Evolutionary conservation across 306 rosid genomes (phyloP).

Genomic region (Prunus dulcis): DNA sequence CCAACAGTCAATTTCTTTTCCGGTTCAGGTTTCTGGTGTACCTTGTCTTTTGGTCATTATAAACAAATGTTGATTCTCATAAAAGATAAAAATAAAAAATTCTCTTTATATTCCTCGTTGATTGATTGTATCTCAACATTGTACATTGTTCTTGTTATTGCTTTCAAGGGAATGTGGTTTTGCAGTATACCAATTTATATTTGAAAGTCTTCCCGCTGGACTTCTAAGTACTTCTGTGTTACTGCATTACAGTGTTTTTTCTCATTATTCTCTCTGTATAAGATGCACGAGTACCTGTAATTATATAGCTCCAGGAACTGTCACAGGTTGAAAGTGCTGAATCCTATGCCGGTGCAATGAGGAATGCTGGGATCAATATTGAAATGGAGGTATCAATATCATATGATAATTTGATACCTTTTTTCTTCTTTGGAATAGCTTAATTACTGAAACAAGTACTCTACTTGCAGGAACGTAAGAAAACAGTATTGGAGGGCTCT

Average conservation of each 20-base stretch:
- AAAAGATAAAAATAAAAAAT: too few species aligned
- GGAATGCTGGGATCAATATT: conserved; percentile 55
- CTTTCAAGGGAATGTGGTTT: not conserved
- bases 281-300: not conserved
- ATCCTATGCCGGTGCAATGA: conserved; percentile 57
- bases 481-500: conserved; percentile 55
- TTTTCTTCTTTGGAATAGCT: not conserved
- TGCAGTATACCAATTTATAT: not conserved
- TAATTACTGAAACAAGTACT: conserved; percentile 5
- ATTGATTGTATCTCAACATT: not conserved
- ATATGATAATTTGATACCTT: not conserved
- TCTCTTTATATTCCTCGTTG: not conserved
- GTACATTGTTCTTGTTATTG: not conserved
- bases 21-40: not conserved
- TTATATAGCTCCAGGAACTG: conserved; percentile 12
- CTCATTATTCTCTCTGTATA: not conserved
- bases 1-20: not conserved
- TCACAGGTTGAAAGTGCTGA: conserved; percentile 81
- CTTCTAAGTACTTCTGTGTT: not conserved
- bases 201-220: not conserved
- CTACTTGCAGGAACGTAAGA: conserved; percentile 64
- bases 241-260: not conserved
- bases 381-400: conserved; percentile 69
- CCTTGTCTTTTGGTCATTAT: not conserved
- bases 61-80: too few species aligned